phyloP scores from a whole-genome alignment of 805 yeast genomes.

The Yamadazyma paraphyllophila region DNA sequence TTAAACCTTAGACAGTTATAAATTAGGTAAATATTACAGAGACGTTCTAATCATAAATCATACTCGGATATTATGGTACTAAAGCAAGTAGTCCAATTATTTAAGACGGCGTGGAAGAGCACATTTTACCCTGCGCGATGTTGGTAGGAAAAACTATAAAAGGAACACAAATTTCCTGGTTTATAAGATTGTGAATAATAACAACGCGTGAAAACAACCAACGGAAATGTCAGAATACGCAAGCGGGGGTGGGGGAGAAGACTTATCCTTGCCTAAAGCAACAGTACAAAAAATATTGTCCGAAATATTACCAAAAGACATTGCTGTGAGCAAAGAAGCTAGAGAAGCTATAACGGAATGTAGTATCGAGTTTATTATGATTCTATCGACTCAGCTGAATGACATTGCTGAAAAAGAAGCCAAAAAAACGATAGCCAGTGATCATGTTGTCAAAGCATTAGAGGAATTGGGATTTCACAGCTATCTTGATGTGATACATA shows the following conservation, averaged over 20 bases:
- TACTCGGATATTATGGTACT: not conserved
- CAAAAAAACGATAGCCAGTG: conserved; percentile 94
- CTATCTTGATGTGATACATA: conserved; percentile 77
- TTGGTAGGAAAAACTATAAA: conserved; percentile 9
- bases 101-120: conserved; percentile 1
- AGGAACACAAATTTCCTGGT: conserved; percentile 6
- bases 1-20: not conserved
- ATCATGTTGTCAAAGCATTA: conserved; percentile 89
- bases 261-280: conserved; percentile 56
- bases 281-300: conserved; percentile 93
- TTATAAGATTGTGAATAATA: not conserved
- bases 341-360: conserved; percentile 94
- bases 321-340: conserved; percentile 88
- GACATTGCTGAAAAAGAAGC: conserved; percentile 96
- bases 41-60: not conserved
- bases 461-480: conserved; percentile 83
- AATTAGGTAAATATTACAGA: not conserved
- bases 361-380: conserved; percentile 94
- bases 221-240: conserved; percentile 39
- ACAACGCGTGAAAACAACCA: not conserved
- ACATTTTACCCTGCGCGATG: conserved; percentile 7
- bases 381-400: conserved; percentile 86
- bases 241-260: conserved; percentile 40
- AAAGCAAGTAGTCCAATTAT: not conserved
- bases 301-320: conserved; percentile 85